Base-by-base conservation (phyloP, 495 filamentous ascomycete genomes). In the Coniosporium apollinis region DNA sequence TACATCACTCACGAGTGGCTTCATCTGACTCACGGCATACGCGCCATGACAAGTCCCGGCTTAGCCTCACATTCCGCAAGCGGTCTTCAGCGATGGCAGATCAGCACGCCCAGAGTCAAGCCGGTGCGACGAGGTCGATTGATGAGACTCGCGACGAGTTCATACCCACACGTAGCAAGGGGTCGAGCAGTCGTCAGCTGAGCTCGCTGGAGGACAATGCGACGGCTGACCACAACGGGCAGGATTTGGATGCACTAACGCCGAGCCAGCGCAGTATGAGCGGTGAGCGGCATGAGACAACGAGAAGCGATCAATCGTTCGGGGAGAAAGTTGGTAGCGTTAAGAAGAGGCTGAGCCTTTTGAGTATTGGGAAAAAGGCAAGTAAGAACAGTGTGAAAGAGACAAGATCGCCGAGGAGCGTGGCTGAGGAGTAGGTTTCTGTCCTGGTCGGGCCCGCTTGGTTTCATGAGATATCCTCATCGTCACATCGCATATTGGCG, bases 291-390 rank as follows among this genome's bases (percentile, higher is more conserved):
- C 55, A 44, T 30, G 49, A 39, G 37, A 55, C 38, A 36, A 47
- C 48, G 49, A 57, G 45, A 45, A 53, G 51, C 32, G 48, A 37
- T 25, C 40, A 45, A 34, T 30, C 17, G 33, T 43, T 18, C 33
- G 38, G 38, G 24, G 40, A 51, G 36, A 36, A 35, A 22, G 30
- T 44, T n/a, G 61, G 67, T 4, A 75, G 69, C 39, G 66, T 84
- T 35, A 69, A 69, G 56, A 83, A 78, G 55, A 53, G 81, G 46
- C 55, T 85, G 33, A 83, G 78, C 44, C 48, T 75, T 31, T 43
- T 87, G 43, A 70, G 70, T 37, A 50, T 82, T 40, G 72, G 73
- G 25, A 73, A 72, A 55, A 79, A 80, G 60, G 57, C 51, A 19
- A 75, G 70, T 47, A 72, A 67, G 51, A 43, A 13, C 13, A 52